phyloP scores from a whole-genome alignment of 129 eudicot genomes.

The Chrysanthemum makinoi region DNA sequence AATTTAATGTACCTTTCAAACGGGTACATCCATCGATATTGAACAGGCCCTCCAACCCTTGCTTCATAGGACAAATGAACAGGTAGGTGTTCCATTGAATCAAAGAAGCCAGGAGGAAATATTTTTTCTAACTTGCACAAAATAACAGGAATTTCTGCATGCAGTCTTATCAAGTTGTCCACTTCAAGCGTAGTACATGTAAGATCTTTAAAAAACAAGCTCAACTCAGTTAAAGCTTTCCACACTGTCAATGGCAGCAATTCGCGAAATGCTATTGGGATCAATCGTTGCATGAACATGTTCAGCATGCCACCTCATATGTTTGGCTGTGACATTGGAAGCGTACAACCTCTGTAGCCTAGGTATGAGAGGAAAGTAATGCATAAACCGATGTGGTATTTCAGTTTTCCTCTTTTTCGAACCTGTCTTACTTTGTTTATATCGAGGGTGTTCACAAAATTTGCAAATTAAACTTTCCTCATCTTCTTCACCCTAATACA shows the following conservation, averaged over 20 bases:
- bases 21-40: constrained; percentile 24
- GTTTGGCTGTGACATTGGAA: not conserved
- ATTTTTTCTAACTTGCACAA: constrained; percentile 21
- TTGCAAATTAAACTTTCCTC: not conserved
- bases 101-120: constrained; percentile 21
- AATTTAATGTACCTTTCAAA: constrained; percentile 1
- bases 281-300: not conserved
- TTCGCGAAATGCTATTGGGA: constrained; percentile 1
- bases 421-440: not conserved
- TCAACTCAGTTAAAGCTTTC: not conserved
- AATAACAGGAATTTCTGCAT: not conserved
- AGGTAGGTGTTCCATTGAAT: constrained; percentile 14
- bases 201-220: not conserved
- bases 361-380: not conserved
- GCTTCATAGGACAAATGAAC: constrained; percentile 19
- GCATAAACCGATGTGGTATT: not conserved
- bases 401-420: not conserved
- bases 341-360: constrained; percentile 1
- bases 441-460: not conserved
- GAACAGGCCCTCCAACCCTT: constrained; percentile 14
- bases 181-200: not conserved
- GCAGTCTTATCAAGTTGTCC: not conserved
- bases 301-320: constrained; percentile 8
- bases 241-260: not conserved
- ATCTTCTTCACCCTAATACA: not conserved